A percentile compares a stretch with the other conserved stretches of the same genome.
These are phyloP conservation scores for Asclepias syriaca DNA, from an alignment of 257 asterid genomes.

Conservation along the genomic window DNA sequence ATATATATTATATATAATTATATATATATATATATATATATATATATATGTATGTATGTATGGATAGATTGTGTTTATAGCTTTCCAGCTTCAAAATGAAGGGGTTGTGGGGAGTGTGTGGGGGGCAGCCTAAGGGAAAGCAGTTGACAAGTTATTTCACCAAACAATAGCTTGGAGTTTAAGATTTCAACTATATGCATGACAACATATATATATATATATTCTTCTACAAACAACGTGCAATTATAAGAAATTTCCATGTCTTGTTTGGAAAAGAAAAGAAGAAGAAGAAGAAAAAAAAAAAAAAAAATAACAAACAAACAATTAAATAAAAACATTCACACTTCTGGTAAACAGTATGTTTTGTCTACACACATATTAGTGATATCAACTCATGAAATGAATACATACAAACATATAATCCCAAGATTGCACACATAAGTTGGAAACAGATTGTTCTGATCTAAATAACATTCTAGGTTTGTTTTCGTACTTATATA, in stretches of 20 bases:
- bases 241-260: slow-evolving; percentile 1
- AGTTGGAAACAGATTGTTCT: no score
- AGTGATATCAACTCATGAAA: slow-evolving; percentile 1
- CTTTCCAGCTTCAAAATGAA: slow-evolving; percentile 3
- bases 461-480: no score
- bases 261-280: background rate
- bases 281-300: no score
- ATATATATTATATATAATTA: no score
- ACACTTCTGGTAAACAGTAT: background rate
- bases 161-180: slow-evolving; percentile 7
- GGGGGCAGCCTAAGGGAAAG: background rate
- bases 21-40: no score
- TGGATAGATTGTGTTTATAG: background rate
- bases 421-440: no score
- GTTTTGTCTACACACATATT: background rate
- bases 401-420: no score
- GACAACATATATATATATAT: slow-evolving; percentile 6
- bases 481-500: no score
- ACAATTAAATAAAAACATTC: slow-evolving; percentile 8
- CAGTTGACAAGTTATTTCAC: slow-evolving; percentile 4
- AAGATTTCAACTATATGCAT: slow-evolving; percentile 1
- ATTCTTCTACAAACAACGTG: slow-evolving; percentile 1
- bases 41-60: no score
- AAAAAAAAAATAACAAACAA: background rate
- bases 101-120: background rate